Evolutionary conservation across 2,329 filamentous ascomycete species (phyloP).

Genomic region (Fusarium sp.): DNA sequence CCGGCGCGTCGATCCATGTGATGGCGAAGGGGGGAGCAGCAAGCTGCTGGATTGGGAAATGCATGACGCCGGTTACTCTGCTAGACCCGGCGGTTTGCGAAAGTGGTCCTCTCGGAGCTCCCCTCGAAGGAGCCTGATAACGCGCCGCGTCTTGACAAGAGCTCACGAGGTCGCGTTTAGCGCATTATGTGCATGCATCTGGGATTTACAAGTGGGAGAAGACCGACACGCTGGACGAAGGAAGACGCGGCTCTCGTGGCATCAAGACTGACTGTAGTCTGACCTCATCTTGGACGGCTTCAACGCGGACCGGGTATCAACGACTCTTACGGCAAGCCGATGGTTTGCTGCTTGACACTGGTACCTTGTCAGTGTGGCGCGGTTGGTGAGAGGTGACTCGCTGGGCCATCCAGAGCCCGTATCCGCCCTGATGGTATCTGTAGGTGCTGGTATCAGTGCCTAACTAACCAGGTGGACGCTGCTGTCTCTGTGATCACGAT

Average conservation of each 20-base stretch:
- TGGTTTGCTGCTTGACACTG: constrained; percentile 14
- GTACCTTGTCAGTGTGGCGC: constrained; percentile 27
- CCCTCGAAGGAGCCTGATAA: constrained; percentile 28
- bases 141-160: constrained; percentile 31
- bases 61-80: constrained; percentile 37
- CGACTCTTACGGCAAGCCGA: constrained; percentile 1
- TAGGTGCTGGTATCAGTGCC: constrained; percentile 3
- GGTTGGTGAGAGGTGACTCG: constrained; percentile 14
- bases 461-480: background rate
- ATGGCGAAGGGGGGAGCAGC: constrained; percentile 38
- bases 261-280: constrained; percentile 27
- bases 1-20: constrained; percentile 40
- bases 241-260: constrained; percentile 7
- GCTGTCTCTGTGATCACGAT: background rate
- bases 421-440: constrained; percentile 11
- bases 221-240: constrained; percentile 3
- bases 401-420: constrained; percentile 5
- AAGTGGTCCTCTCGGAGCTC: constrained; percentile 13
- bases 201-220: constrained; percentile 7
- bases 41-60: constrained; percentile 41
- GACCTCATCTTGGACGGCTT: constrained; percentile 23
- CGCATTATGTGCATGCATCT: constrained; percentile 27
- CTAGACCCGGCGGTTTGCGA: constrained; percentile 32
- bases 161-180: constrained; percentile 43
- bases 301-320: background rate